A percentile compares a stretch with the other conserved stretches of the same genome.
phyloP scores from a whole-genome alignment of 371 early-diverging fungal genomes.

The Mortierella sp. region DNA sequence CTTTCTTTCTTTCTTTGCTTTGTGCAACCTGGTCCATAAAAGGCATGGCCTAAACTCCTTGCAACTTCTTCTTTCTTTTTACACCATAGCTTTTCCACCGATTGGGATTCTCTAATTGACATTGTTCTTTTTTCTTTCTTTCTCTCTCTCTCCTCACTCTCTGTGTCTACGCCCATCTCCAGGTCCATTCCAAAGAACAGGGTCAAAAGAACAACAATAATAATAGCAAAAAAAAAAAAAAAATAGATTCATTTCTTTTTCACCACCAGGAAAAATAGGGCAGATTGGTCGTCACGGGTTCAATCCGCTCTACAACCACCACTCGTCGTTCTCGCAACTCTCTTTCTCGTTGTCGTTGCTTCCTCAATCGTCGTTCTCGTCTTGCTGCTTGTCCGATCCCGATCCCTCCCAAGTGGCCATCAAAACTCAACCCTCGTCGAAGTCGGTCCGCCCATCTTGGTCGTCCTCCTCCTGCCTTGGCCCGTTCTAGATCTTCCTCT shows the following conservation, averaged over 20 bases:
- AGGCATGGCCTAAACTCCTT: too few relatives aligned
- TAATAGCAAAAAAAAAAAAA: too few relatives aligned
- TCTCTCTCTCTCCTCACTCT: not conserved
- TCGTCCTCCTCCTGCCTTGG: slow-evolving; percentile 22
- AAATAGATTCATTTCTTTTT: not conserved
- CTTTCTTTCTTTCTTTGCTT: too few relatives aligned
- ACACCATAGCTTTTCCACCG: too few relatives aligned
- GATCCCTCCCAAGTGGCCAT: slow-evolving; percentile 32
- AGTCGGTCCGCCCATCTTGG: slow-evolving; percentile 45
- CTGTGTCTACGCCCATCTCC: not conserved
- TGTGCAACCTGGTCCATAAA: too few relatives aligned
- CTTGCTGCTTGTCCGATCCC: slow-evolving; percentile 25
- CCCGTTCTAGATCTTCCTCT: slow-evolving; percentile 12
- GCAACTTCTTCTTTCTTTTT: too few relatives aligned
- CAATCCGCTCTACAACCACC: slow-evolving; percentile 38
- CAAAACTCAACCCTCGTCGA: slow-evolving; percentile 38
- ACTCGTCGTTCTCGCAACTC: slow-evolving; percentile 36
- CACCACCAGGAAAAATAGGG: slow-evolving; percentile 48
- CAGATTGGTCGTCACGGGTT: slow-evolving; percentile 44
- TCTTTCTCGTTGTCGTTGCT: slow-evolving; percentile 33
- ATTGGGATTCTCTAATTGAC: not conserved
- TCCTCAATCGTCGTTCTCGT: slow-evolving; percentile 34
- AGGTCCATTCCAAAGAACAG: not conserved
- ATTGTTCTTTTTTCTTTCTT: not conserved
- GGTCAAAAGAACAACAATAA: not conserved